Base-by-base conservation (phyloP, 768 basidiomycete genomes). In the Amanita pseudoporphyria region DNA sequence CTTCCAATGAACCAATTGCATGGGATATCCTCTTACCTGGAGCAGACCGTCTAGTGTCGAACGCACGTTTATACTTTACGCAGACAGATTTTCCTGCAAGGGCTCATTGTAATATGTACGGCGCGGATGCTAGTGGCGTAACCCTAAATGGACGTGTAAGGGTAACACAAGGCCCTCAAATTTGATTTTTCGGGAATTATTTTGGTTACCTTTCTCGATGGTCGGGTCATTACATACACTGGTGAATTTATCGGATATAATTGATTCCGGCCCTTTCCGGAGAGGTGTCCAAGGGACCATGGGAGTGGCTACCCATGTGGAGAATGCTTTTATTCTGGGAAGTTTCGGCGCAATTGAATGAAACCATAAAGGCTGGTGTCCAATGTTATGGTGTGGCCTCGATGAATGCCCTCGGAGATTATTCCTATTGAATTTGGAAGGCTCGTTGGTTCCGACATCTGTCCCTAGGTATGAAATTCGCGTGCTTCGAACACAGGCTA, bases 241-340 rank as follows among this genome's bases (percentile, higher is more conserved):
- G 90, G 87, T 39, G 91, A 94, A 65, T 91, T 83, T 64, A 79
- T 48, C 71, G 71, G 2, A 82, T 78, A 6, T 71, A 70, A 87
- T 83, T 58, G 70, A 78, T 47, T 87, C 86, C 57, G 84, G 62
- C 3, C 55, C 66, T 16, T 66, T 62, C 52, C 47, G 67, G 21
- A 51, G 46, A 1, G 64, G 63, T 14, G 58, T 61, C 21, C 55
- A 47, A 28, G 22, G 21, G 16, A 19, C 35, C 14, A 47, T 36
- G 45, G 51, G 26, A 60, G 30, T 14, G 2, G 65, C 22, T 84
- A 85, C 9, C 19, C 51, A 18, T 62, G 62, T n/a, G 36, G 62
- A 61, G 48, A 39, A 66, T 42, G 67, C 54, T 70, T 57, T 40
- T 64, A 30, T 46, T 62, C 45, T 69, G 63, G 56, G 57, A 69